Conservation (phyloP, 169 alveolate genomes). For the Eimeria acervulina region DNA sequence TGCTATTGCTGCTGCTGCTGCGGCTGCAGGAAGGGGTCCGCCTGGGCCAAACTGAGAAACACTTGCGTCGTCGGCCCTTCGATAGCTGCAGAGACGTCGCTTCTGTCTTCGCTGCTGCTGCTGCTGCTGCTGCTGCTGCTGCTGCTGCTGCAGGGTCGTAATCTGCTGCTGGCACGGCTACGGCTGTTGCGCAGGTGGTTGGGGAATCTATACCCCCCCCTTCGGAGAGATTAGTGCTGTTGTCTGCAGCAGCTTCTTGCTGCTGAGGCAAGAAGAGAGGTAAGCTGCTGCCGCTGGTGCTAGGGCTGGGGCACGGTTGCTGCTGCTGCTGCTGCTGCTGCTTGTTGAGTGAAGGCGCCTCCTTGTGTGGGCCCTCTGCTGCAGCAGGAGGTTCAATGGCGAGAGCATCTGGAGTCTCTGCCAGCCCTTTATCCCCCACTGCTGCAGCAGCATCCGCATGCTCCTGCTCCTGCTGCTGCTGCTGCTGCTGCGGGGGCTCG, state of each 20-base stretch:
- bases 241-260: not conserved
- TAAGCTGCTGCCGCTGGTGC: conserved; percentile 43
- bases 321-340: conserved; percentile 42
- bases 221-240: not conserved
- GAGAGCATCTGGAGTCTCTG: not conserved
- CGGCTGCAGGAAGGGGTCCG: not conserved
- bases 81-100: not conserved
- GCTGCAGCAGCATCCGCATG: not conserved
- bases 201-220: not conserved
- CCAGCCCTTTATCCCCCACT: not conserved
- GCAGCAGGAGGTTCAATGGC: not conserved
- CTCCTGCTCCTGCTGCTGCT: conserved; percentile 28
- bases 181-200: not conserved
- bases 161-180: not conserved
- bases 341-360: not conserved
- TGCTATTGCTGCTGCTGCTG: conserved; percentile 22
- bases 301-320: not conserved
- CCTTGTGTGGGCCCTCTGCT: not conserved
- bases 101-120: not conserved
- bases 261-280: too few species aligned
- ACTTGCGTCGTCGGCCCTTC: too few species aligned
- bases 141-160: too few species aligned
- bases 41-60: not conserved
- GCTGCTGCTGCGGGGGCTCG: not conserved
- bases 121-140: not conserved